Percentiles rank a stretch among this genome's conserved stretches.
Evolutionary conservation across 148 eudicot species (phyloP).

Genomic region (Chenopodium quinoa): DNA sequence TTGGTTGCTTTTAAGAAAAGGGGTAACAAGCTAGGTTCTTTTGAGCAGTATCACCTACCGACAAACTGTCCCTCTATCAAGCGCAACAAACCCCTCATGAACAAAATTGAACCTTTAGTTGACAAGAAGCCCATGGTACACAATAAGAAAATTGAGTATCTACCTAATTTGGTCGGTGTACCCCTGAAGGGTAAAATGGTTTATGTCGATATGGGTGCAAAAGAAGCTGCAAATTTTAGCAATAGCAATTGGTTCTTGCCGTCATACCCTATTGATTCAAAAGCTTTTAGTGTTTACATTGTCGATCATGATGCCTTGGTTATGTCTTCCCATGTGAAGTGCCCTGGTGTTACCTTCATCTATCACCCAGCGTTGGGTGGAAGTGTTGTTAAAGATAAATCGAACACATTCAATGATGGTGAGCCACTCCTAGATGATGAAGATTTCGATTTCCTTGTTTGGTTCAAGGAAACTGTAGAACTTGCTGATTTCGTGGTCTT

Average conservation of each 20-base stretch:
- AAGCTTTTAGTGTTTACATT: conserved; percentile 50
- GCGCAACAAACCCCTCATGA: conserved; percentile 50
- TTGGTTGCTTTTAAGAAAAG: conserved; percentile 66
- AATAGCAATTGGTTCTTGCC: conserved; percentile 47
- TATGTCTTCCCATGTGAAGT: conserved; percentile 62
- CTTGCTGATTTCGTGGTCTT: conserved; percentile 70
- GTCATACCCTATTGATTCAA: conserved; percentile 46
- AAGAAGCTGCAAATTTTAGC: conserved; percentile 49
- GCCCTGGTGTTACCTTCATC: conserved; percentile 73
- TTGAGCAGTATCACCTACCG: conserved; percentile 58
- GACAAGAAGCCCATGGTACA: conserved; percentile 21
- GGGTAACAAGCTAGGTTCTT: conserved; percentile 27
- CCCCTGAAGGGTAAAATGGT: conserved; percentile 58
- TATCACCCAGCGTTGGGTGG: conserved; percentile 68
- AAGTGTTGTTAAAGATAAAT: conserved; percentile 32
- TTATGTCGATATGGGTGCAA: conserved; percentile 65
- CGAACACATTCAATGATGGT: conserved; percentile 43
- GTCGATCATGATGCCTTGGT: conserved; percentile 66
- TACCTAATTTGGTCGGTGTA: conserved; percentile 51
- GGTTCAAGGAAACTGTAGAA: conserved; percentile 66
- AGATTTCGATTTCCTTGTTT: conserved; percentile 59
- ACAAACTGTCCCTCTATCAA: conserved; percentile 51
- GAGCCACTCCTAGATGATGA: conserved; percentile 47
- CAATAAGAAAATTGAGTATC: conserved; percentile 35
- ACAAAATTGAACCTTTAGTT: conserved; percentile 51